Percentiles rank a stretch among this genome's conserved stretches.
These are phyloP conservation scores for Geosmithia flava DNA, from an alignment of 2,329 filamentous ascomycete species.

Conservation along the genomic window DNA sequence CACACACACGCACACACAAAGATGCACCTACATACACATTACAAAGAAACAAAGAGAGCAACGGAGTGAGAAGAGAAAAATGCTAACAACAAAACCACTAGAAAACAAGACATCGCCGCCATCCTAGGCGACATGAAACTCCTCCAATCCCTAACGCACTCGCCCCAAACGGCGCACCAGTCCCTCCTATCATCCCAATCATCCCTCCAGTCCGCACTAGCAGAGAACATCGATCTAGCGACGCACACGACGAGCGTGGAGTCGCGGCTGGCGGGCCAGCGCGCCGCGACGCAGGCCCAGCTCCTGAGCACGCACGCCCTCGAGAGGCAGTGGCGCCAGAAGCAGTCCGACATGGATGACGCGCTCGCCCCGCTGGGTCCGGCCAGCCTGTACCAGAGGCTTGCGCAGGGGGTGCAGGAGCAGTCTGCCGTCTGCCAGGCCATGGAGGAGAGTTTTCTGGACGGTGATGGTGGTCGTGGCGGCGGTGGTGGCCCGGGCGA, in stretches of 20 bases:
- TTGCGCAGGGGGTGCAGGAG: conserved; percentile 66
- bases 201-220: conserved; percentile 51
- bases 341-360: conserved; percentile 79
- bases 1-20: background rate
- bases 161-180: conserved; percentile 55
- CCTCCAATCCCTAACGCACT: conserved; percentile 62
- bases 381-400: conserved; percentile 70
- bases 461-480: conserved; percentile 24
- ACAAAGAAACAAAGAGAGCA: no score
- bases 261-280: conserved; percentile 41
- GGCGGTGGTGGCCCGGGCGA: background rate
- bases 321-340: conserved; percentile 84
- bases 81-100: conserved; percentile 17
- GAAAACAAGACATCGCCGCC: conserved; percentile 66
- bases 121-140: conserved; percentile 53
- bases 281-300: conserved; percentile 64
- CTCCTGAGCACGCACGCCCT: conserved; percentile 74
- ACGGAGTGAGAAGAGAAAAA: no score
- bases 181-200: conserved; percentile 55
- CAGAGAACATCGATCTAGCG: conserved; percentile 61
- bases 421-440: conserved; percentile 71
- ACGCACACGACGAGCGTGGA: conserved; percentile 49
- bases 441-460: conserved; percentile 87
- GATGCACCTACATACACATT: conserved; percentile 1
- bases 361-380: conserved; percentile 78